Base-by-base conservation (phyloP, 129 eudicot species). In the Flaveria bidentis region DNA sequence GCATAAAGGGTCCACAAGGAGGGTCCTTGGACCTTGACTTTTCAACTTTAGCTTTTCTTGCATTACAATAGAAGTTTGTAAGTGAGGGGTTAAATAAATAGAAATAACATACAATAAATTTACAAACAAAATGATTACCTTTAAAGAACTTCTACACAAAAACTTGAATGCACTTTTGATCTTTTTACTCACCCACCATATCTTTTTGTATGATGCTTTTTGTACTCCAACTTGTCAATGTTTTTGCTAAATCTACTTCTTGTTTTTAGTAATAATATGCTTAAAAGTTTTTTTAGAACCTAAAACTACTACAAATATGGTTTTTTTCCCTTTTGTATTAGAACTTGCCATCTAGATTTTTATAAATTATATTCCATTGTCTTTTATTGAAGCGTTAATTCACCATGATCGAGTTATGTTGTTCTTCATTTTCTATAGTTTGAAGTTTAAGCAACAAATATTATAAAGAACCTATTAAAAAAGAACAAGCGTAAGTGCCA, bases 111-210 rank as follows among this genome's bases (percentile, higher is more conserved):
- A 22, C n/a, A 58, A 25, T 45, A 71, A 71, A 6, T 71, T 60
- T 60, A 62, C 55, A 78, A 72, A 51, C 81, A 72, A 72, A 50
- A 71, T 75, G 84, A 80, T 84, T 80, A 64, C 72, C 20, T 39
- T 39, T 65, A 16, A 62, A 52, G 76, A 76, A 71, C 55, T 49
- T 65, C 64, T 55, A 66, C 80, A 64, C 71, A 65, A 52, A 67
- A 72, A 71, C 79, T 71, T 66, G 72, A 71, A 84, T 75, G 82
- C 75, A 73, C 75, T 78, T 78, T 72, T 79, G 72, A 79, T 79
- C 73, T 36, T 75, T 57, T 39, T 47, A 72, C 72, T 75, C 81
- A 80, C 87, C 82, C 73, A 84, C 84, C 84, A 80, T 75, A 65
- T 76, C 73, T 70, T 79, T 36, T 71, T 46, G 70, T 39, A 30